Percentiles rank a stretch among this genome's conserved stretches.
phyloP scores from a whole-genome alignment of 352 stramenopile genomes.

The Paralagenidium karlingii region DNA sequence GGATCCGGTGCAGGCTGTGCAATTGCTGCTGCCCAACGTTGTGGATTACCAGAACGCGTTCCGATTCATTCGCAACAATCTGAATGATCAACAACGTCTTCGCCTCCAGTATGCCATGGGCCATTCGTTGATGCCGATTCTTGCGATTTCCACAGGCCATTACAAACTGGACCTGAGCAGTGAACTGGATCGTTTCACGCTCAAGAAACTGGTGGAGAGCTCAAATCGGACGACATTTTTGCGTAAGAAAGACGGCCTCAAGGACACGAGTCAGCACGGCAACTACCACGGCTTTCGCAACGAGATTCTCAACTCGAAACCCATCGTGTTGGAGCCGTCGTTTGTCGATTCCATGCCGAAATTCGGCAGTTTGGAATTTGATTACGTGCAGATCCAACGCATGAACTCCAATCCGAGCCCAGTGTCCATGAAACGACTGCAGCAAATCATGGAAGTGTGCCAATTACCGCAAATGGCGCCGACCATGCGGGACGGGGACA shows the following conservation, averaged over 20 bases:
- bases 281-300: conserved; percentile 74
- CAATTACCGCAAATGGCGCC: conserved; percentile 34
- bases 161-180: conserved; percentile 58
- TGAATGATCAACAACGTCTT: conserved; percentile 25
- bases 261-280: conserved; percentile 59
- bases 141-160: conserved; percentile 43
- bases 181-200: conserved; percentile 43
- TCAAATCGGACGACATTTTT: conserved; percentile 64
- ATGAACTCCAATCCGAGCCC: conserved; percentile 11
- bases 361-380: conserved; percentile 63
- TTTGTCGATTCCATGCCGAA: conserved; percentile 56
- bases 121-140: conserved; percentile 40
- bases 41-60: conserved; percentile 49
- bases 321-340: conserved; percentile 24
- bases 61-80: conserved; percentile 48
- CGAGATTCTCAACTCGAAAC: conserved; percentile 56
- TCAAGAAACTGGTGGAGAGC: conserved; percentile 69
- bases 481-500: too few species aligned
- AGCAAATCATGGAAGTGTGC: conserved; percentile 45
- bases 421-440: conserved; percentile 48
- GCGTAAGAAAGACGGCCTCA: conserved; percentile 40
- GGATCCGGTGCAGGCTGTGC: conserved; percentile 50
- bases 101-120: conserved; percentile 58
- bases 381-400: conserved; percentile 52
- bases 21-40: conserved; percentile 56